Base-by-base conservation (phyloP, 2,329 filamentous ascomycete genomes). In the Escovopsis weberi region DNA sequence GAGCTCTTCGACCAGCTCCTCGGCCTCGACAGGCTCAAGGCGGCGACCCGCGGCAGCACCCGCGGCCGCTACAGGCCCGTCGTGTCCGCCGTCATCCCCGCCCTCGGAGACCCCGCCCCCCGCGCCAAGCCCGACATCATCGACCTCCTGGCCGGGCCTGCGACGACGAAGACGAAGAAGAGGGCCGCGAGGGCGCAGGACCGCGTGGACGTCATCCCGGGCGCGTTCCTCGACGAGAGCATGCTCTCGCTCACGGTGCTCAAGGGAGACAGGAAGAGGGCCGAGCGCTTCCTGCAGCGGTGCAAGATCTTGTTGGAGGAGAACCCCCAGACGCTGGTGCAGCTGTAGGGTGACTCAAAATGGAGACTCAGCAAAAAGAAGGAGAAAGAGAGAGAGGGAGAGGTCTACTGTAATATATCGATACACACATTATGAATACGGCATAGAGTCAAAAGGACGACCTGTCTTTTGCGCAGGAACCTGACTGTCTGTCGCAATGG, bases 1-100 rank as follows among this genome's bases (percentile, higher is more conserved):
- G 86, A 94, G 59, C 75, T 98, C 11, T 96, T 96, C 65, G 80
- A 95, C 58, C 79, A 89, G 53, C 71, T 96, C 12, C 73, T 98
- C 7, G 89, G 88, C 9, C 66, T 87, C 18, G 65, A 74, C 56
- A 58, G 61, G 50, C 40, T 61, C 48, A 59, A 59, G 53, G 52
- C 51, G 8, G 64, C 74, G 51, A 68, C 74, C 45, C 37, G 35
- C 23, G 68, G 64, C 38, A 68, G 64, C 38, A 69, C 75, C 57
- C 59, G 76, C 59, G 65, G 87, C 67, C 49, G 69, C 66, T 72
- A 94, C 73, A 59, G 75, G 9, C 87, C 88, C 2, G 78, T 86
- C 55, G 76, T 94, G 51, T 66, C 68, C 8, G 71, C 72, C 26
- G 57, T 85, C 12, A 51, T 59, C 37, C 66, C 74, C 34, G 54